Percentiles rank a stretch among this genome's conserved stretches.
These are phyloP conservation scores for Magnolia kwangsiensis DNA, from an alignment of 164 flowering plant genomes.

Conservation along the genomic window DNA sequence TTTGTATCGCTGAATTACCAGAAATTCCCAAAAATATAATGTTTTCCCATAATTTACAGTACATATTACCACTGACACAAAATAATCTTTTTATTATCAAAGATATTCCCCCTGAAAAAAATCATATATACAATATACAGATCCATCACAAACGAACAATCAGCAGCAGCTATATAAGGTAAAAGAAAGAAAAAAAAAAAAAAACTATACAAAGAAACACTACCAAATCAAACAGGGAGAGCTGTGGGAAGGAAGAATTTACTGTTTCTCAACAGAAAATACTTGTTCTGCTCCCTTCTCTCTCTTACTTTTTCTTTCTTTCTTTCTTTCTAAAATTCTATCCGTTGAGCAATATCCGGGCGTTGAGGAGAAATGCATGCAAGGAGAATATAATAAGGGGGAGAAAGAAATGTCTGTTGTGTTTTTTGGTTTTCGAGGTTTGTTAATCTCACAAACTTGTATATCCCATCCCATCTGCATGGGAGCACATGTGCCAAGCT, in stretches of 20 bases:
- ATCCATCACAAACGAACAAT: not conserved
- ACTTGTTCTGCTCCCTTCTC: not conserved
- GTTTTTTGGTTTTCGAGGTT: not conserved
- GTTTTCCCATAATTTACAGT: no score
- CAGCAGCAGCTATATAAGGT: not conserved
- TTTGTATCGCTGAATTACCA: no score
- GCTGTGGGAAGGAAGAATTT: not conserved
- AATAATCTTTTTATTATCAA: not conserved
- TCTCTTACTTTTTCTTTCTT: no score
- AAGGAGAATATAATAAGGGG: not conserved
- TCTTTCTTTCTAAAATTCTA: not conserved
- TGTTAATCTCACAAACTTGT: not conserved
- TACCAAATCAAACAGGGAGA: not conserved
- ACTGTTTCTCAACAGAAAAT: not conserved
- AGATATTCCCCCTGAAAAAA: not conserved
- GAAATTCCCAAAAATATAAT: no score
- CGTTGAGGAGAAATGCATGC: not conserved
- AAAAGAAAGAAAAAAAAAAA: not conserved
- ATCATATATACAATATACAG: not conserved
- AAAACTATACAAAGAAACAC: not conserved
- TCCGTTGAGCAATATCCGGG: not conserved
- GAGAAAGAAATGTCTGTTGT: not conserved
- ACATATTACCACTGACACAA: no score
- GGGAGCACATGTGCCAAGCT: not conserved
- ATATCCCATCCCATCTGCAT: no score